Percentiles rank a stretch among this genome's conserved stretches.
Evolutionary conservation across 2,329 filamentous ascomycete genomes (phyloP).

Genomic region (Penicillium olsonii): DNA sequence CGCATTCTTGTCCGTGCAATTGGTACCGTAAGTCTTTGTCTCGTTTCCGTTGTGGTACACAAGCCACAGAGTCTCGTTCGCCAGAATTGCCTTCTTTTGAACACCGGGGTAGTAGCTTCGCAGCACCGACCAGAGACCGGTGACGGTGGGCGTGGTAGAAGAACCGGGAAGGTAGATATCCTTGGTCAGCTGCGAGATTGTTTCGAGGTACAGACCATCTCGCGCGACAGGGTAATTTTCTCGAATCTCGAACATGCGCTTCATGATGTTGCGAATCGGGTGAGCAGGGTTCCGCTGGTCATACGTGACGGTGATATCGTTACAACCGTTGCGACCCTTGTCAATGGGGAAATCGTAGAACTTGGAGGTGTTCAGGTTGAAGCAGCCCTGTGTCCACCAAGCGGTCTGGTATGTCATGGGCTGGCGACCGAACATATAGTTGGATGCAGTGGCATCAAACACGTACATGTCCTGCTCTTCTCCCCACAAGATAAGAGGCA

Average conservation of each 20-base stretch:
- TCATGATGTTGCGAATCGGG: conserved; percentile 62
- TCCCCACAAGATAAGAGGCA: conserved; percentile 62
- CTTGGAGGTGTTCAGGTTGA: conserved; percentile 56
- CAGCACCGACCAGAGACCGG: conserved; percentile 62
- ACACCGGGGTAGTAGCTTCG: conserved; percentile 51
- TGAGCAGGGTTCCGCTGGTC: conserved; percentile 65
- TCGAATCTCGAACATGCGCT: conserved; percentile 62
- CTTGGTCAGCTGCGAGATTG: conserved; percentile 58
- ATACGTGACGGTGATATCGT: conserved; percentile 57
- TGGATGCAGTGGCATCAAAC: conserved; percentile 63
- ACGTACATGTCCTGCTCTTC: conserved; percentile 67
- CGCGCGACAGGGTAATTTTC: conserved; percentile 60
- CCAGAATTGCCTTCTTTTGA: conserved; percentile 48
- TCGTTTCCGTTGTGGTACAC: conserved; percentile 49
- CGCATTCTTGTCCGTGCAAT: conserved; percentile 38
- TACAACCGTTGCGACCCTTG: conserved; percentile 55
- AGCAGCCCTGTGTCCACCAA: conserved; percentile 67
- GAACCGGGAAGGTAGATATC: conserved; percentile 55
- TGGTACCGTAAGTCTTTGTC: conserved; percentile 59
- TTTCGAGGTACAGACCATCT: conserved; percentile 57
- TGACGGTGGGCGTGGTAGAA: conserved; percentile 54
- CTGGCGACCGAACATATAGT: conserved; percentile 66
- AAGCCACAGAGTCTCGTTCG: conserved; percentile 49
- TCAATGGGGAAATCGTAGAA: conserved; percentile 61
- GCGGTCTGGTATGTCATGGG: conserved; percentile 62